Base-by-base conservation (phyloP, 1,139 yeast genomes). In the Suhomyces ambrosiae region DNA sequence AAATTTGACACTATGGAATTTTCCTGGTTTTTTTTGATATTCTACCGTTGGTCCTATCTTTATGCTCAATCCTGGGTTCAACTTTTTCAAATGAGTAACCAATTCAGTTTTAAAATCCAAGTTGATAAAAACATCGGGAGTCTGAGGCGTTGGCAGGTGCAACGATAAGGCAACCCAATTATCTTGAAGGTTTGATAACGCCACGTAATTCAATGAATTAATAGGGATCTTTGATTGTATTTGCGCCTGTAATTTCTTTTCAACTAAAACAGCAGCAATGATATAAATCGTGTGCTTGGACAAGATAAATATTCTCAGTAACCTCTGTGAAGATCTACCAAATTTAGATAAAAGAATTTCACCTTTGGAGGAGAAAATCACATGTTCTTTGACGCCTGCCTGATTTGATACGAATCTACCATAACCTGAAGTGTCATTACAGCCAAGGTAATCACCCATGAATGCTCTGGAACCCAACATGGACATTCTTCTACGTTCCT, bases 11-110 rank as follows among this genome's bases (percentile, higher is more conserved):
- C 76, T 61, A 43, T 88, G 92, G 44, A 75, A 67, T 57, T 84
- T 85, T 3, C 96, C 96, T 1, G 97, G 89, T 57, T 90, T 92
- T 74, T 92, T 94, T 62, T 83, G 87, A 61, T 92, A 94, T 44
- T 78, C 79, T 41, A 94, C 76, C 0, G 86, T 77, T 5, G 86
- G 77, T 2, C 84, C 94, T 48, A 94, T 76, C 35, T 75, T 76
- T 32, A 94, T 74, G 6, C 72, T 68, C 27, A 87, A 64, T 1
- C 76, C 74, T 5, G 78, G 75, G 49, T 82, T 80, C 34, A 83
- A 52, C 47, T 75, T 76, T 56, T 81, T 84, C 58, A 94, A 66
- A 40, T 86, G 86, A 0, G 96, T 82, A 1, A 86, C 68, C 36
- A 94, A 68, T 58, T 94, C 99, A 0, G 98, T 94, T 63, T 94